phyloP scores from a whole-genome alignment of 2,329 filamentous ascomycete genomes.

The Botrytis deweyae region DNA sequence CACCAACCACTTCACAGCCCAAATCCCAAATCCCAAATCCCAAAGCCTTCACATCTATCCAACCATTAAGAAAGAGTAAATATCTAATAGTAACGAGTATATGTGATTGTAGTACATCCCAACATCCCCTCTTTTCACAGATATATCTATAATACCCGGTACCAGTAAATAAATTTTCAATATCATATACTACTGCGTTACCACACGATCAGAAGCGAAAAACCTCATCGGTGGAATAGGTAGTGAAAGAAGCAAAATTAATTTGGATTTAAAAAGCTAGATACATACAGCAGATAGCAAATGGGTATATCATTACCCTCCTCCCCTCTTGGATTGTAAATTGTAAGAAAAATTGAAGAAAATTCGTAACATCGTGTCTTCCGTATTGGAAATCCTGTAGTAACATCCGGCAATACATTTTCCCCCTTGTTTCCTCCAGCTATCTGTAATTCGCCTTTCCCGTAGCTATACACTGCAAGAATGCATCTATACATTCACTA shows the following conservation, averaged over 20 bases:
- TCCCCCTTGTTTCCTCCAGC: neutral
- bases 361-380: neutral
- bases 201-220: neutral
- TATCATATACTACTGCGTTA: neutral
- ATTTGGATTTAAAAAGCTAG: neutral
- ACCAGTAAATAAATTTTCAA: neutral
- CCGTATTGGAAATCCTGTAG: neutral
- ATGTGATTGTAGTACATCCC: no score
- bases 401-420: neutral
- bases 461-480: no score
- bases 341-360: neutral
- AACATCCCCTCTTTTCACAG: no score
- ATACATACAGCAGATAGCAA: neutral
- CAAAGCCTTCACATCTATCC: no score
- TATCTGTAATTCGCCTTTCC: neutral
- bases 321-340: no score
- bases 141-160: no score
- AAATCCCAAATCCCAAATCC: no score
- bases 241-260: neutral
- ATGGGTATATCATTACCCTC: neutral
- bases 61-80: no score
- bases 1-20: no score
- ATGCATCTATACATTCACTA: neutral
- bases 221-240: neutral
- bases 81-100: no score